Percentiles rank a stretch among this genome's conserved stretches.
These are phyloP conservation scores for Cinchona pubescens DNA, from an alignment of 257 asterid species.

Conservation along the genomic window DNA sequence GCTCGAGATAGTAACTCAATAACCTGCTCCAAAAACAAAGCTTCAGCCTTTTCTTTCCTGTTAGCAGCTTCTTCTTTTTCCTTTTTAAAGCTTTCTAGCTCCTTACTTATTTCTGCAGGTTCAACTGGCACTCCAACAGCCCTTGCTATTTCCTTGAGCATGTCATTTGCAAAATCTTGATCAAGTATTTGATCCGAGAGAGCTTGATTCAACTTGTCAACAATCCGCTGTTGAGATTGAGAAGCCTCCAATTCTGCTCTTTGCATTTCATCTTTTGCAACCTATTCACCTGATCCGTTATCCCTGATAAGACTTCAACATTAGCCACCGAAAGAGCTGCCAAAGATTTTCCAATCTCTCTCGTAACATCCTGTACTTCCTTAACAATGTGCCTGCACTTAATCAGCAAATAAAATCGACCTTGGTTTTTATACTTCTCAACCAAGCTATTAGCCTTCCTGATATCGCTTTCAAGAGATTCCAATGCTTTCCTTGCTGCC, in stretches of 20 bases:
- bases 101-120: slow-evolving; percentile 50
- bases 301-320: slow-evolving; percentile 47
- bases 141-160: slow-evolving; percentile 44
- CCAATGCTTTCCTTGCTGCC: slow-evolving; percentile 50
- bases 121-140: slow-evolving; percentile 55
- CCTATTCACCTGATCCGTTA: slow-evolving; percentile 43
- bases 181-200: slow-evolving; percentile 38
- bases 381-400: slow-evolving; percentile 59
- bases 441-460: slow-evolving; percentile 51
- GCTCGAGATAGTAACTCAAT: slow-evolving; percentile 59
- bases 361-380: slow-evolving; percentile 55
- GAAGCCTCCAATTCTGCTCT: slow-evolving; percentile 48
- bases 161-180: slow-evolving; percentile 48
- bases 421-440: slow-evolving; percentile 50
- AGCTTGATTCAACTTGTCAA: slow-evolving; percentile 49
- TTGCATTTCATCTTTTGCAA: slow-evolving; percentile 62
- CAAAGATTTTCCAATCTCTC: slow-evolving; percentile 52
- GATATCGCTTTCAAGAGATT: slow-evolving; percentile 48
- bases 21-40: slow-evolving; percentile 56
- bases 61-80: slow-evolving; percentile 60
- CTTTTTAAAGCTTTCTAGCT: slow-evolving; percentile 42
- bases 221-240: slow-evolving; percentile 37
- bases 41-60: slow-evolving; percentile 59
- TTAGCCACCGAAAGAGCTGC: slow-evolving; percentile 47
- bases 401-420: slow-evolving; percentile 52